phyloP scores from a whole-genome alignment of 164 flowering plant genomes.

The Liriodendron chinense region DNA sequence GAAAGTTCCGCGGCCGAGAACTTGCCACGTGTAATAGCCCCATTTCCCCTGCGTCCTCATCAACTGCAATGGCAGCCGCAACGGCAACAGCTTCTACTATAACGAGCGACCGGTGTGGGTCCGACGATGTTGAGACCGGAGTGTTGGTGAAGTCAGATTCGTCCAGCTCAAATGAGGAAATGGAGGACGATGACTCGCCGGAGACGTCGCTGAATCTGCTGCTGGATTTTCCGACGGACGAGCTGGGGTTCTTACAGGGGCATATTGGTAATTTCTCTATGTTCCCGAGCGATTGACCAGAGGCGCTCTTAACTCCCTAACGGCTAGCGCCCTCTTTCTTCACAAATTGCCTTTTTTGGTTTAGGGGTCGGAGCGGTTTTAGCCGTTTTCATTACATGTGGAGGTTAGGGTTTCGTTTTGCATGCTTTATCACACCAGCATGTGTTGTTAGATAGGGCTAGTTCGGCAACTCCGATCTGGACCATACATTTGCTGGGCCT shows the following conservation, averaged over 20 bases:
- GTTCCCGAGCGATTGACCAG: neutral
- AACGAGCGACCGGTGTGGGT: conserved; percentile 17
- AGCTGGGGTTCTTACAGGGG: conserved; percentile 73
- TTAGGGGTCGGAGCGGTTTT: too few relatives aligned
- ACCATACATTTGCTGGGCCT: too few relatives aligned
- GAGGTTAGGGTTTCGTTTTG: too few relatives aligned
- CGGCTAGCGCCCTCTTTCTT: neutral
- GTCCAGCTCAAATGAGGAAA: conserved; percentile 56
- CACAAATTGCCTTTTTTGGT: neutral
- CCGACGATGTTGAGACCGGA: conserved; percentile 11
- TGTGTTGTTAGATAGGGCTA: too few relatives aligned
- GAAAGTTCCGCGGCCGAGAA: conserved; percentile 52
- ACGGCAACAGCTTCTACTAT: conserved; percentile 11
- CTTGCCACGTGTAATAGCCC: conserved; percentile 59
- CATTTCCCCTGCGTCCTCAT: conserved; percentile 50
- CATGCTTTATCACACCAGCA: too few relatives aligned
- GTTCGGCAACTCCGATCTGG: too few relatives aligned
- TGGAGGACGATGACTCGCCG: conserved; percentile 41
- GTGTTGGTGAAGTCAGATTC: conserved; percentile 27
- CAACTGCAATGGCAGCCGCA: conserved; percentile 36
- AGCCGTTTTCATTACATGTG: too few relatives aligned
- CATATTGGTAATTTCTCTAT: conserved; percentile 24
- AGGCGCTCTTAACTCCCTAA: neutral
- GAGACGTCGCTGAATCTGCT: conserved; percentile 69
- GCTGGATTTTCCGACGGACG: conserved; percentile 63